Percentiles rank a stretch among this genome's conserved stretches.
phyloP scores from a whole-genome alignment of 805 yeast species.

The Saturnispora quitensis region DNA sequence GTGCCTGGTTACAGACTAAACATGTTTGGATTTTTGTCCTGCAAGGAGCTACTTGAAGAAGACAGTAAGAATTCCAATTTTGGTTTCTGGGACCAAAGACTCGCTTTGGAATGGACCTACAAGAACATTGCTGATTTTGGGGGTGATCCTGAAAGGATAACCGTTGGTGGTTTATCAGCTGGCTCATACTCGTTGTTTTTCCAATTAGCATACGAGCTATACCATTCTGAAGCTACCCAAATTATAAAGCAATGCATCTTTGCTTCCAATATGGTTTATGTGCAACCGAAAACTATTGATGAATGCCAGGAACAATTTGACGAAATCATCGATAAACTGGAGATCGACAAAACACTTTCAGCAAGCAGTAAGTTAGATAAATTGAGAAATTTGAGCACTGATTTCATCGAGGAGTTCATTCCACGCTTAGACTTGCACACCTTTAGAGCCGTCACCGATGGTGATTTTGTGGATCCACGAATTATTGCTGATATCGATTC shows the following conservation, averaged over 20 bases:
- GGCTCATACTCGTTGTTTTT: slow-evolving; percentile 36
- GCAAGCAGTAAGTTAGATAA: slow-evolving; percentile 9
- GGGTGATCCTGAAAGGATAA: slow-evolving; percentile 35
- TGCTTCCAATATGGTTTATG: slow-evolving; percentile 30
- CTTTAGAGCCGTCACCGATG: slow-evolving; percentile 35
- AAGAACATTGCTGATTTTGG: slow-evolving; percentile 36
- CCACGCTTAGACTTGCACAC: slow-evolving; percentile 15
- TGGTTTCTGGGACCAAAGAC: slow-evolving; percentile 40
- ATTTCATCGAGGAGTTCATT: slow-evolving; percentile 20
- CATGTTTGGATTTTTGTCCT: slow-evolving; percentile 30
- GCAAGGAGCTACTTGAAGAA: slow-evolving; percentile 31
- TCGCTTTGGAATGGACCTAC: slow-evolving; percentile 39
- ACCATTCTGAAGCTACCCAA: slow-evolving; percentile 31
- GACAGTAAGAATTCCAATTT: slow-evolving; percentile 25
- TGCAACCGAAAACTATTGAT: slow-evolving; percentile 31
- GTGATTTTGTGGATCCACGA: slow-evolving; percentile 26
- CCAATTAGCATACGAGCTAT: slow-evolving; percentile 34
- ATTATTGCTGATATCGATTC: slow-evolving; percentile 26
- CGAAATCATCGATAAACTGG: slow-evolving; percentile 24
- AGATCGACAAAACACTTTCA: slow-evolving; percentile 9
- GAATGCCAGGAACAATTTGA: slow-evolving; percentile 31
- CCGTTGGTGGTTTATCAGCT: slow-evolving; percentile 40
- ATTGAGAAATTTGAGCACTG: slow-evolving; percentile 8
- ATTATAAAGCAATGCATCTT: slow-evolving; percentile 30
- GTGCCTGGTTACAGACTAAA: slow-evolving; percentile 34